Conservation (phyloP, 441 rosid species). For the Syzygium syzygioides region DNA sequence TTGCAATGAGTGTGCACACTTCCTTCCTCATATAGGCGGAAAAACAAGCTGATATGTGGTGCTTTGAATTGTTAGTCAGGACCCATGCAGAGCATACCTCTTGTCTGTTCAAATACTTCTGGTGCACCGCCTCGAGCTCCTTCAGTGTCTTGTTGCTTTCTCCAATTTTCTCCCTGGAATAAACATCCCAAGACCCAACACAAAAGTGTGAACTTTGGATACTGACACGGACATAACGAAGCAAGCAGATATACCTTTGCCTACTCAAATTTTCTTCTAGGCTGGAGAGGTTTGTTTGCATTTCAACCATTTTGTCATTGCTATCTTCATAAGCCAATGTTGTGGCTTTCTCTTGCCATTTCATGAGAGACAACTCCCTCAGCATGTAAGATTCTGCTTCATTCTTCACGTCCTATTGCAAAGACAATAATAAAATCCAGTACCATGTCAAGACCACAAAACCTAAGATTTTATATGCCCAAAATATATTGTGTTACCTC, state of each 20-base stretch:
- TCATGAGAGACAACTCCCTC: conserved; percentile 72
- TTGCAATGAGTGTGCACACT: background rate
- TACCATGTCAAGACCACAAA: background rate
- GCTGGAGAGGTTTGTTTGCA: conserved; percentile 42
- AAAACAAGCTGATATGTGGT: background rate
- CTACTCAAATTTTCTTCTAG: conserved; percentile 64
- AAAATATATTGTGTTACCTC: conserved; percentile 42
- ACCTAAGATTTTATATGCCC: background rate
- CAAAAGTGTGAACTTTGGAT: background rate
- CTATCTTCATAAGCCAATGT: conserved; percentile 74
- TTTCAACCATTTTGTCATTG: conserved; percentile 43
- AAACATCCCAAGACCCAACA: conserved; percentile 6
- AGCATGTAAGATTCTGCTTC: conserved; percentile 97
- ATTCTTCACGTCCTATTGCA: conserved; percentile 73
- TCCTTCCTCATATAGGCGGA: background rate
- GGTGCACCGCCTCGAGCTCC: conserved; percentile 74
- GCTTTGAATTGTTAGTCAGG: background rate
- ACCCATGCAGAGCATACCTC: conserved; percentile 48
- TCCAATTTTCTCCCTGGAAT: conserved; percentile 66
- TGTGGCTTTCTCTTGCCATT: conserved; percentile 95
- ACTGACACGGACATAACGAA: background rate
- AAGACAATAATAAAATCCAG: conserved; percentile 4
- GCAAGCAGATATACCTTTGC: conserved; percentile 43
- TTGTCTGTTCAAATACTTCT: conserved; percentile 60
- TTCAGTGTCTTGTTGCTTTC: conserved; percentile 53